phyloP scores from a whole-genome alignment of 179 eudicot genomes.

The Amaranthus tricolor region DNA sequence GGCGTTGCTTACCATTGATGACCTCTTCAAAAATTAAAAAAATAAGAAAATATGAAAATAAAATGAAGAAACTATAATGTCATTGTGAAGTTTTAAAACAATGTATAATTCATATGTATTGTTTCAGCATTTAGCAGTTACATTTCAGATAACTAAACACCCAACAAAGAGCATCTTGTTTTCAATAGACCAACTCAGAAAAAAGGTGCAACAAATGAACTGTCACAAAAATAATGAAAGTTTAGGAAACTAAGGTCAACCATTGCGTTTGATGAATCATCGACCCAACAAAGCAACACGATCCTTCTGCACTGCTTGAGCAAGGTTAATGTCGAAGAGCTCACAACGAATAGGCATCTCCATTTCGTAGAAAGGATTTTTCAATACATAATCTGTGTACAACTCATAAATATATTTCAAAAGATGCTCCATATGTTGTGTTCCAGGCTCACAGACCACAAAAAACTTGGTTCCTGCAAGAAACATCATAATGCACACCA shows the following conservation, averaged over 20 bases:
- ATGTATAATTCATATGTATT: too few species aligned
- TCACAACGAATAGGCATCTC: slow-evolving; percentile 98
- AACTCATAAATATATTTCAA: slow-evolving; percentile 74
- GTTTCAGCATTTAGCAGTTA: too few species aligned
- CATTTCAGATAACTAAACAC: too few species aligned
- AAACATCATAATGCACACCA: neutral
- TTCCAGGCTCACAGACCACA: slow-evolving; percentile 86
- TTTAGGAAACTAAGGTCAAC: neutral
- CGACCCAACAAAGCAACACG: slow-evolving; percentile 68
- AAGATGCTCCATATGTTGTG: slow-evolving; percentile 70
- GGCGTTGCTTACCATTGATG: too few species aligned
- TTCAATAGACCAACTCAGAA: too few species aligned
- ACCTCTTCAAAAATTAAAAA: too few species aligned
- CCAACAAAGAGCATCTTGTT: too few species aligned
- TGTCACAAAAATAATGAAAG: too few species aligned
- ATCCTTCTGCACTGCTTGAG: slow-evolving; percentile 79
- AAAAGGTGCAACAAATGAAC: too few species aligned
- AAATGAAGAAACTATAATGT: too few species aligned
- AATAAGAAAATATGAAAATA: too few species aligned
- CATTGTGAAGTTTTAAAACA: too few species aligned
- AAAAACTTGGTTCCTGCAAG: slow-evolving; percentile 79
- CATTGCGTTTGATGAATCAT: slow-evolving; percentile 23
- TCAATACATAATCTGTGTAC: slow-evolving; percentile 84
- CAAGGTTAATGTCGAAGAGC: slow-evolving; percentile 80
- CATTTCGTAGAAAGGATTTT: slow-evolving; percentile 92